A percentile compares a stretch with the other conserved stretches of the same genome.
Conservation (phyloP, 2,329 filamentous ascomycete genomes). For the Xylaria sp. region DNA sequence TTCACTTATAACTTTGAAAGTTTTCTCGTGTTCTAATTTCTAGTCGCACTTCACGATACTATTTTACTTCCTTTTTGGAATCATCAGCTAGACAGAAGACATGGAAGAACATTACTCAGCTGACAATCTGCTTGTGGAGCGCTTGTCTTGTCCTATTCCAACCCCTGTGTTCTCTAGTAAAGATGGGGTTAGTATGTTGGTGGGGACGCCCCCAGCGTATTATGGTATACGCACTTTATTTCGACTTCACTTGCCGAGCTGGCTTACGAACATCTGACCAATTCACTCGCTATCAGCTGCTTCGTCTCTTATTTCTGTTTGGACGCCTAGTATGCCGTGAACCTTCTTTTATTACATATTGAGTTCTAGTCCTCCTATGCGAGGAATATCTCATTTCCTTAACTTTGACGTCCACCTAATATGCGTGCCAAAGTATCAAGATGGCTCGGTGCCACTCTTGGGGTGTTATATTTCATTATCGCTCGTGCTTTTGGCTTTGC, state of each 20-base stretch:
- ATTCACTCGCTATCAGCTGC: not conserved
- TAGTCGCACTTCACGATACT: no score
- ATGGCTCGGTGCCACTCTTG: not conserved
- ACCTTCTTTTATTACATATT: not conserved
- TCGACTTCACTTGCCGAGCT: not conserved
- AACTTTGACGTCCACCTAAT: not conserved
- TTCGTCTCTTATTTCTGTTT: not conserved
- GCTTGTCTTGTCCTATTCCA: not conserved
- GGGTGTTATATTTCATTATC: not conserved
- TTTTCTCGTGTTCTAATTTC: no score
- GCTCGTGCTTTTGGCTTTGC: not conserved
- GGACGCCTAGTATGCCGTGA: not conserved
- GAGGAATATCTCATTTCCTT: not conserved
- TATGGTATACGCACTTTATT: not conserved
- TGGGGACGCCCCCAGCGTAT: not conserved
- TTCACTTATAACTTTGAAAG: no score
- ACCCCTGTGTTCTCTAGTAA: not conserved
- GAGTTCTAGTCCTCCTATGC: not conserved
- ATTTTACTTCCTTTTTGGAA: no score
- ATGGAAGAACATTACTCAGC: no score
- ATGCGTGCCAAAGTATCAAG: not conserved
- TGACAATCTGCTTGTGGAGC: not conserved
- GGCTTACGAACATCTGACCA: not conserved
- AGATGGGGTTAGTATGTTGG: not conserved
- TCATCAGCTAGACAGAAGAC: no score